Evolutionary conservation across 257 asterid species (phyloP), one percentile per base, ranked within the genome.

Genomic region (Solanum chmielewskii): DNA sequence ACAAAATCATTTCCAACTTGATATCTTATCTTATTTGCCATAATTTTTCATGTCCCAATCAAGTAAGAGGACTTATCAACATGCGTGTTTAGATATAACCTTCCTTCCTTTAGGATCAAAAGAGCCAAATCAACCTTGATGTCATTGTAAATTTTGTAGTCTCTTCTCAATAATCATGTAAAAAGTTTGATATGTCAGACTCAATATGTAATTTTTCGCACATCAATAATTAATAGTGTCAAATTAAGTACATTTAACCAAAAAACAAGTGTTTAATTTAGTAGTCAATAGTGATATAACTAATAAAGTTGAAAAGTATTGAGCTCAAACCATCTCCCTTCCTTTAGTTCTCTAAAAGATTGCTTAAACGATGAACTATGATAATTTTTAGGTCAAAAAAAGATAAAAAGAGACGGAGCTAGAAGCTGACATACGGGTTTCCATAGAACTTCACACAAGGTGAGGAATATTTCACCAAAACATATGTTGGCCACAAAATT

Each of bases 391-490:
- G 11, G 83, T 75, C 2, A 9, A 9, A 75, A 75, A 1, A 41
- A 41, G 11, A 41, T 23, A 62, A 23, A 62, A 62, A 62, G 70
- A 62, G 70, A 62, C 70, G 31, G 3, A 62, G 1, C 70, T 62
- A 62, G 70, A 62, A 62, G 29, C 2, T 6, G 73, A 25, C 37
- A 11, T 66, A 66, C 11, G 12, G 0, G 9, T 25, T 66, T 12
- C 20, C 12, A 21, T 21, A 21, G 92, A 93, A 93, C 90, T 80
- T 93, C 8, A 94, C 94, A 4, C 94, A 94, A 27, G 97, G 97
- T 0, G 96, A 94, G 9, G 96, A 93, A 90, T 95, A 95, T 86
- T 95, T 93, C 85, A 94, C 95, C 31, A 64, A 70, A 47, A 80
- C 29, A 29, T 80, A 29, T 87, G 23, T 85, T 60, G 86, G 83